Evolutionary conservation across 495 filamentous ascomycete genomes (phyloP).

Genomic region (Collariella sp.): DNA sequence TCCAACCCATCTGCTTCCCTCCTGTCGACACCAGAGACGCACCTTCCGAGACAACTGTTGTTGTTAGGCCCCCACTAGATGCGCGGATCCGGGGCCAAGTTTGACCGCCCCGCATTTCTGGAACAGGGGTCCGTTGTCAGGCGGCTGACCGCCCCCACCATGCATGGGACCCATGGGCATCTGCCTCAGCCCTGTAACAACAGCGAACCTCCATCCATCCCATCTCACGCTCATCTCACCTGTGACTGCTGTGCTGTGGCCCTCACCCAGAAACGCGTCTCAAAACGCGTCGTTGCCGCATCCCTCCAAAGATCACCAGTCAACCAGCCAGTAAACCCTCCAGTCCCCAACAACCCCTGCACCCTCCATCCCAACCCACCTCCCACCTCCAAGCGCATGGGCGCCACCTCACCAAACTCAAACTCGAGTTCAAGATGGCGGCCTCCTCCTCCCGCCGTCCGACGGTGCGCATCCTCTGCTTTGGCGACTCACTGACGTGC

Average conservation of each 20-base stretch:
- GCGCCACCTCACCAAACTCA: slow-evolving; percentile 15
- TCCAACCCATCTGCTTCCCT: no score
- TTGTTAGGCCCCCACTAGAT: no score
- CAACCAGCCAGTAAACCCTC: background rate
- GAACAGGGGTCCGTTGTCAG: background rate
- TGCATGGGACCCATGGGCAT: background rate
- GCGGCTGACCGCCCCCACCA: background rate
- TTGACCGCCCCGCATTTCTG: no score
- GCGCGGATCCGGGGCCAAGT: no score
- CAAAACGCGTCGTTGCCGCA: no score
- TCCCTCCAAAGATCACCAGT: background rate
- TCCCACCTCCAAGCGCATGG: background rate
- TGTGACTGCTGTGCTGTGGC: no score
- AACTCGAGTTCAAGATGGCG: no score
- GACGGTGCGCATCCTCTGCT: slow-evolving; percentile 48
- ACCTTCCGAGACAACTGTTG: no score
- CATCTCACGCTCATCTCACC: background rate
- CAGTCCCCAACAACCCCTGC: background rate
- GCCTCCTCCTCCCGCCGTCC: slow-evolving; percentile 6
- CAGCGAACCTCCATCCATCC: background rate
- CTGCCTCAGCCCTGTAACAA: slow-evolving; percentile 6
- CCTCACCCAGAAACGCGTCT: no score
- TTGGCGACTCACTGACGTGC: slow-evolving; percentile 55
- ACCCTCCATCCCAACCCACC: background rate
- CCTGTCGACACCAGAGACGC: no score